phyloP scores from a whole-genome alignment of 1,284 basidiomycete species.

The Phellopilus nigrolimitatus region DNA sequence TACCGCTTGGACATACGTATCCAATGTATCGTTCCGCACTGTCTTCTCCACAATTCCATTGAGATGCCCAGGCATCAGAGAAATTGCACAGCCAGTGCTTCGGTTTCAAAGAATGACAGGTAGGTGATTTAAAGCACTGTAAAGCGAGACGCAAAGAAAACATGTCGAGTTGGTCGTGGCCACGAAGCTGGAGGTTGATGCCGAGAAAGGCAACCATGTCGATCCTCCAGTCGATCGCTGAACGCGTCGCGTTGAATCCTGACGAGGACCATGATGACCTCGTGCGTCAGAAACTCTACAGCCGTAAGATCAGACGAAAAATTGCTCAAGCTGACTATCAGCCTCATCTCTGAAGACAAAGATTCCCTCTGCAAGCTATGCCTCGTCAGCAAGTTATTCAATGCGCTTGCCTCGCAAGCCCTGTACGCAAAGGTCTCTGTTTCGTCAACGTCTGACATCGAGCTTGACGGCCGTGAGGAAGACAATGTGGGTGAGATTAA shows the following conservation, averaged over 20 bases:
- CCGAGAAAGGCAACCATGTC: too few relatives aligned
- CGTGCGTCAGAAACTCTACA: not conserved
- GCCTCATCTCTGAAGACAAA: not conserved
- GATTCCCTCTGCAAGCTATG: conserved; percentile 3
- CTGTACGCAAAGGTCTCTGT: conserved; percentile 9
- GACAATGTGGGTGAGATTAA: not conserved
- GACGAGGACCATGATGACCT: not conserved
- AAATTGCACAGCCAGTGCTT: too few relatives aligned
- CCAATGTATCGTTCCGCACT: not conserved
- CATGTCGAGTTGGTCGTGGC: too few relatives aligned
- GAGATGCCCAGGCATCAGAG: too few relatives aligned
- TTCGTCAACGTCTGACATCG: not conserved
- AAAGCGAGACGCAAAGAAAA: too few relatives aligned
- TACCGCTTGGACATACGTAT: not conserved
- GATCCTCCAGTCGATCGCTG: too few relatives aligned
- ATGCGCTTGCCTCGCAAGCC: not conserved
- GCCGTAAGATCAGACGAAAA: not conserved
- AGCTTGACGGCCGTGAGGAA: not conserved
- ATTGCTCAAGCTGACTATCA: not conserved
- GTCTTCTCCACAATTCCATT: not conserved
- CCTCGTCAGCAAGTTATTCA: conserved; percentile 5
- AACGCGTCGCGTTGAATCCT: too few relatives aligned
- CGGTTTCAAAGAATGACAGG: too few relatives aligned
- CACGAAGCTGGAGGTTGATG: too few relatives aligned
- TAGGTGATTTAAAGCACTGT: too few relatives aligned